Evolutionary conservation across 179 eudicot genomes (phyloP), one percentile per base, ranked within the genome.

Genomic region (Amaranthus tricolor): DNA sequence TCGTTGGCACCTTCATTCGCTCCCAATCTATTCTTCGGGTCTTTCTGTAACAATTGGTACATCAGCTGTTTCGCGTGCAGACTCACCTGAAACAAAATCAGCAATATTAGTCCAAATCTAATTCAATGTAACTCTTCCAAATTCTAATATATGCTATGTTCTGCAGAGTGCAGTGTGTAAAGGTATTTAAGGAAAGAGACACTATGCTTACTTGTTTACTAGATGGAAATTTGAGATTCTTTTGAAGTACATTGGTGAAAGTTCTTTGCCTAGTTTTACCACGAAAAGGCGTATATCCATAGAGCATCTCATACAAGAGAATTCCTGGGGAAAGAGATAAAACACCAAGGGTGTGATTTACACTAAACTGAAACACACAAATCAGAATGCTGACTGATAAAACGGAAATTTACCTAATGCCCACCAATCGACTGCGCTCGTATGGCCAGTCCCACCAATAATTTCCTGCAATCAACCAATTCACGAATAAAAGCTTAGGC

Each of bases 341-440:
- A 52, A 31, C 13, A 21, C n/a, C 54, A 66, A 31, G 40, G 40
- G 40, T 2, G 40, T 31, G 40, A 31, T 31, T 31, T 31, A 31
- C 40, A 31, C 40, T 31, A 31, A 31, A 31, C 40, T 31, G 19
- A 63, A 45, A 9, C 6, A 51, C 14, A 74, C 51, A 9, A 57
- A 1, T 14, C 66, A 17, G 2, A 54, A 31, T 59, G 5, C 51
- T 21, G 55, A 64, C 31, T 24, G 55, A 61, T 5, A 48, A 62
- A 53, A 51, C 40, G 5, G 59, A 4, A 47, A 21, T 58, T 87
- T 90, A 96, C 99, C 99, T 79, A 94, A 85, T 71, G 99, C 99
- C 99, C 99, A 96, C 99, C 99, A 96, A 78, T 96, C 99, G 24
- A 96, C 98, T 77, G 98, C 99, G 73, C 99, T 96, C 13, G 94